Conservation (phyloP, 805 yeast genomes). For the Candida wancherniae region DNA sequence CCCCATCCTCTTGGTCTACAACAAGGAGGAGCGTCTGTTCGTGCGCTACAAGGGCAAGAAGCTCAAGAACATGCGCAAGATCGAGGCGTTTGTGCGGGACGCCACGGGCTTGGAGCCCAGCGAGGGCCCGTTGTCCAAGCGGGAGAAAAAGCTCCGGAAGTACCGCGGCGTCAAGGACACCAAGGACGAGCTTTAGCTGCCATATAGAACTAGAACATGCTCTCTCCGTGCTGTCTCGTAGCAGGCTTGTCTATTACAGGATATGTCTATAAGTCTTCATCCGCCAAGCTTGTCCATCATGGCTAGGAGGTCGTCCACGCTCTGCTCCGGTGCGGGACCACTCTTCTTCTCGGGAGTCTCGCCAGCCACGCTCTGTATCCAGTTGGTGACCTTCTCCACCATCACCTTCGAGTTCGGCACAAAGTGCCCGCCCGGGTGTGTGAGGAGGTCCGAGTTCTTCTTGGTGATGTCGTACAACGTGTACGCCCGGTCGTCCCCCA, state of each 20-base stretch:
- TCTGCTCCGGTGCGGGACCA: slow-evolving; percentile 20
- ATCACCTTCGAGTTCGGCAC: slow-evolving; percentile 77
- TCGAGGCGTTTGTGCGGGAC: slow-evolving; percentile 31
- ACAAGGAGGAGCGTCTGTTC: slow-evolving; percentile 17
- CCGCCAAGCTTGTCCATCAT: slow-evolving; percentile 34
- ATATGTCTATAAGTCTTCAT: slow-evolving; percentile 4
- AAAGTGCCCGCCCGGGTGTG: slow-evolving; percentile 96
- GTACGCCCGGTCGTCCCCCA: slow-evolving; percentile 65
- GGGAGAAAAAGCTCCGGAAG: slow-evolving; percentile 26
- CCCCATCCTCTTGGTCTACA: slow-evolving; percentile 27
- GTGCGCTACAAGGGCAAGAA: slow-evolving; percentile 21
- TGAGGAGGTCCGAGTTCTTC: slow-evolving; percentile 53
- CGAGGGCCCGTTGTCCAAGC: slow-evolving; percentile 37
- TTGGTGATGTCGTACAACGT: slow-evolving; percentile 41
- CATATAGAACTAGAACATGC: neutral
- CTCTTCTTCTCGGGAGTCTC: slow-evolving; percentile 12
- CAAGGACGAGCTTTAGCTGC: slow-evolving; percentile 12
- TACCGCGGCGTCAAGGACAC: slow-evolving; percentile 27
- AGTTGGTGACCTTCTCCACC: slow-evolving; percentile 37
- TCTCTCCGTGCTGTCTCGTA: neutral
- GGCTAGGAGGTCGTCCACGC: slow-evolving; percentile 29
- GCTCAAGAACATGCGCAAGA: slow-evolving; percentile 25
- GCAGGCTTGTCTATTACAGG: neutral
- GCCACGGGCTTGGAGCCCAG: slow-evolving; percentile 29
- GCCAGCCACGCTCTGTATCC: slow-evolving; percentile 26